phyloP scores from a whole-genome alignment of 2,329 filamentous ascomycete species.

The Verticillium isaacii region DNA sequence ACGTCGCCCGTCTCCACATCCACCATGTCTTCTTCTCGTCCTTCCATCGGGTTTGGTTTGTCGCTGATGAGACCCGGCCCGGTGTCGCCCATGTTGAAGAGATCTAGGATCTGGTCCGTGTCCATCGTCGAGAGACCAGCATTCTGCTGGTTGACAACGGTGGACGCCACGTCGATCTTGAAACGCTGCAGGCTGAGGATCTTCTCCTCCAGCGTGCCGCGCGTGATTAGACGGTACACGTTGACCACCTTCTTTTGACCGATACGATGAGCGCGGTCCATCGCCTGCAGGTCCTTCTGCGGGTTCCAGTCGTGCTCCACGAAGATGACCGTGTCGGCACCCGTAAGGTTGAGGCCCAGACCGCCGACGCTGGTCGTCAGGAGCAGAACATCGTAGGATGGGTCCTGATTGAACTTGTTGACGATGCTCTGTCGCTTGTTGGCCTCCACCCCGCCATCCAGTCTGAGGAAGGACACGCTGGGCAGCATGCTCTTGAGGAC shows the following conservation, averaged over 20 bases:
- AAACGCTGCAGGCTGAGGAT: constrained; percentile 96
- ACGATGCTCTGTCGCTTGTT: constrained; percentile 95
- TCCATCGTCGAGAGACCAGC: constrained; percentile 93
- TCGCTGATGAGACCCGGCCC: constrained; percentile 62
- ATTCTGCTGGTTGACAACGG: constrained; percentile 98
- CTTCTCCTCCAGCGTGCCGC: constrained; percentile 96
- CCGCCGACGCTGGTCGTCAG: constrained; percentile 95
- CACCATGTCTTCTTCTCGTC: constrained; percentile 79
- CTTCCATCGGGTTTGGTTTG: constrained; percentile 54
- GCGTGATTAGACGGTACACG: constrained; percentile 92
- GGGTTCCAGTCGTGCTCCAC: constrained; percentile 99
- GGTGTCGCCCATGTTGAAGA: constrained; percentile 86
- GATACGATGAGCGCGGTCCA: constrained; percentile 97
- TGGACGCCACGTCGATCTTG: constrained; percentile 98
- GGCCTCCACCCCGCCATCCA: constrained; percentile 90
- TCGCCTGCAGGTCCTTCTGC: constrained; percentile 96
- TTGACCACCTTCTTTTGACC: constrained; percentile 99
- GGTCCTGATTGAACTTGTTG: constrained; percentile 97
- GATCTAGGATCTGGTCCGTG: constrained; percentile 93
- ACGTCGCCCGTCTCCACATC: constrained; percentile 91
- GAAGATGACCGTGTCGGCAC: constrained; percentile 97
- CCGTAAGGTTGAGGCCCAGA: constrained; percentile 89
- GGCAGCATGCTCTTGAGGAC: constrained; percentile 90
- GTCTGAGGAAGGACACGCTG: constrained; percentile 85
- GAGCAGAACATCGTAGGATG: constrained; percentile 89